phyloP scores from a whole-genome alignment of 257 asterid species.

The Schizonepeta tenuifolia region DNA sequence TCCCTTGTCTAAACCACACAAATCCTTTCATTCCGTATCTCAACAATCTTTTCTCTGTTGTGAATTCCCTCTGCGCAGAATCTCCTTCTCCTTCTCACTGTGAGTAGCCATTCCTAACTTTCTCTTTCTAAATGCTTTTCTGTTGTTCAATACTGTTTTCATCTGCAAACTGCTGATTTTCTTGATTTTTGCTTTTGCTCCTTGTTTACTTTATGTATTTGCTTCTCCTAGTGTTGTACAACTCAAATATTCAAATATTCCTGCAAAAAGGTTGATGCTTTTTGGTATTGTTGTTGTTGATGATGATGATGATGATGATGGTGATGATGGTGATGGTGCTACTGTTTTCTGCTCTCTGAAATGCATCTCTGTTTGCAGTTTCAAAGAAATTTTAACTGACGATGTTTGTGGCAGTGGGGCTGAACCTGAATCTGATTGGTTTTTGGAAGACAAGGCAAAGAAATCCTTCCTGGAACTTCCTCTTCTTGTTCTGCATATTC shows the following conservation, averaged over 20 bases:
- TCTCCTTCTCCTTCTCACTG: conserved; percentile 43
- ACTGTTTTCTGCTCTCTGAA: conserved; percentile 35
- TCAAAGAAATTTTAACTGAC: conserved; percentile 38
- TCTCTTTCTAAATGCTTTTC: neutral
- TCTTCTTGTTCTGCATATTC: conserved; percentile 28
- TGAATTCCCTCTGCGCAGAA: conserved; percentile 18
- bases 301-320: no score
- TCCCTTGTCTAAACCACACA: neutral
- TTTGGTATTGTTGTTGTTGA: no score
- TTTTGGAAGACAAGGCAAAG: conserved; percentile 51
- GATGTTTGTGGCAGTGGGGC: conserved; percentile 44
- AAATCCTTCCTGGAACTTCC: conserved; percentile 51
- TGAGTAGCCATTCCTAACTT: conserved; percentile 34
- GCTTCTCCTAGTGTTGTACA: neutral
- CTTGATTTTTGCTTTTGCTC: neutral
- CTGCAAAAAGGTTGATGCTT: neutral
- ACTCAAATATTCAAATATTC: conserved; percentile 13
- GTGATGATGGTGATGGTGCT: no score
- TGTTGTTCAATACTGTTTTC: neutral
- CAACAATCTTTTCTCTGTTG: conserved; percentile 21
- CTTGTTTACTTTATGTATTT: neutral
- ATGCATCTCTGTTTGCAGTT: conserved; percentile 50
- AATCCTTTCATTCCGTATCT: conserved; percentile 14
- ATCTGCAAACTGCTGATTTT: neutral
- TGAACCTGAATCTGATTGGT: conserved; percentile 35